phyloP scores from a whole-genome alignment of 2,329 filamentous ascomycete species.

The Pseudocercospora fijiensis region DNA sequence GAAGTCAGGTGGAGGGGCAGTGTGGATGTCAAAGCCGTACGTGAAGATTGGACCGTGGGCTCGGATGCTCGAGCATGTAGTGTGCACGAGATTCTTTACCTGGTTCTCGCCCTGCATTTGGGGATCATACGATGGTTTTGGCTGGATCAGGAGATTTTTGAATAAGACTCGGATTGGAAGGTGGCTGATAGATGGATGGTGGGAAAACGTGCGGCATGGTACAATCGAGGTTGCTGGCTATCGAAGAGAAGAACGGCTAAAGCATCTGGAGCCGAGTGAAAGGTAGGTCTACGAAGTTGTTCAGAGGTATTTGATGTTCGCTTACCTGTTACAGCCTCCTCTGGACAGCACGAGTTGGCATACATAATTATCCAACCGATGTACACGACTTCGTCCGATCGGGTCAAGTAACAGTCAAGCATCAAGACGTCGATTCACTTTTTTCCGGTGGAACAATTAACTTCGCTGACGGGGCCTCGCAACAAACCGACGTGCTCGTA shows the following conservation, averaged over 20 bases:
- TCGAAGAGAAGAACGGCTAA: conserved; percentile 42
- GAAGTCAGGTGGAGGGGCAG: conserved; percentile 55
- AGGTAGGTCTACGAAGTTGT: not conserved
- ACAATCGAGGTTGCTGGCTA: conserved; percentile 48
- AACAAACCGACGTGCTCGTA: conserved; percentile 54
- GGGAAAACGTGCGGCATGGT: conserved; percentile 56
- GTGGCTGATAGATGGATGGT: conserved; percentile 55
- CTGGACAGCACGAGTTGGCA: conserved; percentile 59
- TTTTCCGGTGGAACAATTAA: conserved; percentile 5
- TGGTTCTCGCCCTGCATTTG: conserved; percentile 77
- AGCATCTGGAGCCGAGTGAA: conserved; percentile 43
- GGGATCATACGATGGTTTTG: conserved; percentile 62
- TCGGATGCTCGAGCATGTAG: conserved; percentile 65
- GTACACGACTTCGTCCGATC: conserved; percentile 57
- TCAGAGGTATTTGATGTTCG: too few relatives aligned
- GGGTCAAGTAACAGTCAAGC: conserved; percentile 55
- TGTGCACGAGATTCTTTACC: conserved; percentile 64
- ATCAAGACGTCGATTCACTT: conserved; percentile 50
- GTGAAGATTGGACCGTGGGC: conserved; percentile 62
- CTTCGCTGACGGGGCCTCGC: conserved; percentile 5
- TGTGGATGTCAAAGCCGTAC: conserved; percentile 58
- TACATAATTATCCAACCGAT: conserved; percentile 58
- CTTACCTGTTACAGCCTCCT: conserved; percentile 33
- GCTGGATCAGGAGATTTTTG: conserved; percentile 53
- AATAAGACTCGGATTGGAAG: conserved; percentile 59